Base-by-base conservation (phyloP, 345 rosid species). In the Fremontodendron californicum region DNA sequence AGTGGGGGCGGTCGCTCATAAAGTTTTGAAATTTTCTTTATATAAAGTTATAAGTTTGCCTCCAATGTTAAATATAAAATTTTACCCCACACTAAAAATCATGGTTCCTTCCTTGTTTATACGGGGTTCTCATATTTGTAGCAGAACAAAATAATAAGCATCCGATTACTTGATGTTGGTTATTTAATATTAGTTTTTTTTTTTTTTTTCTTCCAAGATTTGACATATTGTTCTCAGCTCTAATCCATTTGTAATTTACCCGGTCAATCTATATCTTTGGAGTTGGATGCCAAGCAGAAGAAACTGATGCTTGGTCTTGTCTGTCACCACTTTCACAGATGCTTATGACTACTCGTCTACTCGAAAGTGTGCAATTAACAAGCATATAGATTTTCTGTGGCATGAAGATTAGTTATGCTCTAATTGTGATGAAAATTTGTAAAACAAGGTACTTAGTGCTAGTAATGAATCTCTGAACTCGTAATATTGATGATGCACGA, bases 141-240 rank as follows among this genome's bases (percentile, higher is more conserved):
- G 71, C 31, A 65, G 48, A 39, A 65, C 55, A 48, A 16, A 71
- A 27, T 31, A 71, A 39, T 45, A 18, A 51, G 77, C 64, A 73
- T 63, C 68, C 1, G 15, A 27, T 33, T 62, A 15, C 29, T 48
- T n/a, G 27, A 40, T n/a, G 6, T 23, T n/a, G 18, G 57, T 6
- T n/a, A 71, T 73, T 55, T 33, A 72, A 45, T 42, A 27, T n/a
- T 75, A 45, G 3, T 54, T 40, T 10, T 40, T 31, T 16, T 8
- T 11, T 15, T 19, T 45, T 31, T 35, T 21, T 46, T 25, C 52
- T 31, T 35, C 3, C 4, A 19, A 73, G 78, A 77, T 51, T 65
- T 73, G 83, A 76, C 79, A 63, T 33, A 37, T 37, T 76, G 77
- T 81, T 78, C 83, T 77, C 54, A 37, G 31, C 39, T 67, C 35